Conservation (phyloP, 352 stramenopile genomes). For the Pythium plurisporium region DNA sequence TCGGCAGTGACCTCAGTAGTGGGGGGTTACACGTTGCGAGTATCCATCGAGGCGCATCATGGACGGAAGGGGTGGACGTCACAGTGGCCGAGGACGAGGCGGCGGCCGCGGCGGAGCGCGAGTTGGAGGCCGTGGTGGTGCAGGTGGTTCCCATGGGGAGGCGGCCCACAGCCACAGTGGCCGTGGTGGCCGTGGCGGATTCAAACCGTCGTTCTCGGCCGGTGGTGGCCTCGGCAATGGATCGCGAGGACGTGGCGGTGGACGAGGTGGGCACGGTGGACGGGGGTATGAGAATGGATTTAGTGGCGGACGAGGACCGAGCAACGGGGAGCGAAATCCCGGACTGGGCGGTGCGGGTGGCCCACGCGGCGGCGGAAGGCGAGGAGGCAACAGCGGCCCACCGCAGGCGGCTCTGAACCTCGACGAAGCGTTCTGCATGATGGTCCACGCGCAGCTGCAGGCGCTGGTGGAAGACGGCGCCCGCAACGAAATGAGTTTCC, state of each 20-base stretch:
- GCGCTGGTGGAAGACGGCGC: constrained; percentile 56
- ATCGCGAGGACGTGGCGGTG: neutral
- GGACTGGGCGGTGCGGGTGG: neutral
- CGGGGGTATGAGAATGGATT: constrained; percentile 1
- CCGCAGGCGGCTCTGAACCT: constrained; percentile 30
- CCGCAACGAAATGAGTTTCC: constrained; percentile 65
- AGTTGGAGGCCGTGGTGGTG: neutral
- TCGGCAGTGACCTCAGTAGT: too few relatives aligned
- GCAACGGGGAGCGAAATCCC: constrained; percentile 12
- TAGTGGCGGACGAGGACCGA: neutral
- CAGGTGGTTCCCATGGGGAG: too few relatives aligned
- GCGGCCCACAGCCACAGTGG: too few relatives aligned
- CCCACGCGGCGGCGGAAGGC: neutral
- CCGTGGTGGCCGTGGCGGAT: constrained; percentile 6
- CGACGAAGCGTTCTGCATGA: constrained; percentile 69
- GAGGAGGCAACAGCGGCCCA: constrained; percentile 8
- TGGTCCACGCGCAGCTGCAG: constrained; percentile 54
- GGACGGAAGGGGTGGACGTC: constrained; percentile 7
- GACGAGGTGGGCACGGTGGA: constrained; percentile 10
- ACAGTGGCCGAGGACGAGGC: neutral
- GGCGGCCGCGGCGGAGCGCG: neutral
- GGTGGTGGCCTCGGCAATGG: constrained; percentile 1
- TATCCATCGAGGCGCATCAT: neutral
- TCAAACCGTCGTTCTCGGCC: neutral
- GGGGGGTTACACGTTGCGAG: too few relatives aligned